phyloP scores from a whole-genome alignment of 257 asterid genomes.

The Datura wrightii region DNA sequence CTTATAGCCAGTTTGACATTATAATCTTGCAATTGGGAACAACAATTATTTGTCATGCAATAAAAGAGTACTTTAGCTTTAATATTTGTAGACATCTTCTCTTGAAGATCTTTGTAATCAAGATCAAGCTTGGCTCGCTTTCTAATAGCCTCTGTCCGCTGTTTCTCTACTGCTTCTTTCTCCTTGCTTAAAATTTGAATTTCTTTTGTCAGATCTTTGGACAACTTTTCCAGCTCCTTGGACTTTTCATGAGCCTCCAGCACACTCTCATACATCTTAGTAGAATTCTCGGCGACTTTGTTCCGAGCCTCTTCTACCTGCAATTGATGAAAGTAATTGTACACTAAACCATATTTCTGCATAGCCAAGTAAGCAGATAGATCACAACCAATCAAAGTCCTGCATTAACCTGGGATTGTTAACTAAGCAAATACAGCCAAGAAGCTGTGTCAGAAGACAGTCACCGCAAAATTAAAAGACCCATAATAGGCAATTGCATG shows the following conservation, averaged over 20 bases:
- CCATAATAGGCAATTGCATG: neutral
- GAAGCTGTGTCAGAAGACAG: neutral
- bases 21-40: conserved; percentile 16
- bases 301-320: conserved; percentile 88
- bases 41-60: conserved; percentile 9
- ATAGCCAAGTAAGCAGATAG: neutral
- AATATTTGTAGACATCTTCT: conserved; percentile 68
- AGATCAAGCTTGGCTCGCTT: conserved; percentile 92
- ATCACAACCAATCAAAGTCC: conserved; percentile 19
- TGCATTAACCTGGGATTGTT: neutral
- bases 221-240: conserved; percentile 78
- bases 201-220: conserved; percentile 81
- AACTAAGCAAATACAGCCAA: neutral
- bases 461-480: neutral
- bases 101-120: conserved; percentile 86
- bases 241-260: conserved; percentile 79
- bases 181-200: conserved; percentile 79
- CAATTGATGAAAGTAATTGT: conserved; percentile 34
- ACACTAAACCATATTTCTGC: conserved; percentile 11
- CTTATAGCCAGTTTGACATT: neutral
- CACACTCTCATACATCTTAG: conserved; percentile 69
- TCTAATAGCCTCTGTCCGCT: conserved; percentile 78
- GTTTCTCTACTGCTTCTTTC: conserved; percentile 88
- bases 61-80: conserved; percentile 73
- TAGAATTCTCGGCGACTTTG: conserved; percentile 71